Base-by-base conservation (phyloP, 345 rosid genomes). In the Eucalyptus sp. region DNA sequence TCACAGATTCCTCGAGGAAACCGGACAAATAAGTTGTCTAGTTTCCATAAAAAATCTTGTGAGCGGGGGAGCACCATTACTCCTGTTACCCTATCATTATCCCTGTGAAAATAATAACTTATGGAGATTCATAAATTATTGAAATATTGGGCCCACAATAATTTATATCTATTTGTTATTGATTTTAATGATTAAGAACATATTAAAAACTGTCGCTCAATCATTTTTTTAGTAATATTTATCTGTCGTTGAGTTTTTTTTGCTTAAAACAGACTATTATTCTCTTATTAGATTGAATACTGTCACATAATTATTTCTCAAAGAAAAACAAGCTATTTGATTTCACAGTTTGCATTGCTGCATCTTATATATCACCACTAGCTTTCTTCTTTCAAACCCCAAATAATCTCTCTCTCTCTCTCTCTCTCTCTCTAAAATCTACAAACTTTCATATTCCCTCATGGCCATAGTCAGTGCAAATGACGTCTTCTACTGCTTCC, bases 131-230 rank as follows among this genome's bases (percentile, higher is more conserved):
- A 51, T 51, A 51, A 51, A 51, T 51, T 51, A 51, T 51, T 51
- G 9, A 17, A 51, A 51, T 0, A 17, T 0, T 51, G 2, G 9
- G 56, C 9, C 1, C 22, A 51, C 8, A 17, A 51, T 51, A 51
- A 17, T 7, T 51, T 17, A 7, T 51, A 51, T 51, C 0, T 7
- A 51, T 17, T 7, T 17, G 0, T 51, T 51, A 17, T 51, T 6
- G 15, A 50, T 3, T 51, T 51, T 51, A 51, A 51, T 16, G 0
- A 16, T 50, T 1, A 15, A 50, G 1, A 14, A 50, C 0, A 14
- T 1, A 50, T 15, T 15, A 50, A 51, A 51, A 0, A 51, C 2
- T 0, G 22, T 51, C 0, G 0, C 4, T 17, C 2, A 51, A 51
- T 51, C 2, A 17, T 51, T 51, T 17, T 17, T 0, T 51, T 0